Conservation (phyloP, 768 basidiomycete genomes). For the Multifurca ochricompacta region DNA sequence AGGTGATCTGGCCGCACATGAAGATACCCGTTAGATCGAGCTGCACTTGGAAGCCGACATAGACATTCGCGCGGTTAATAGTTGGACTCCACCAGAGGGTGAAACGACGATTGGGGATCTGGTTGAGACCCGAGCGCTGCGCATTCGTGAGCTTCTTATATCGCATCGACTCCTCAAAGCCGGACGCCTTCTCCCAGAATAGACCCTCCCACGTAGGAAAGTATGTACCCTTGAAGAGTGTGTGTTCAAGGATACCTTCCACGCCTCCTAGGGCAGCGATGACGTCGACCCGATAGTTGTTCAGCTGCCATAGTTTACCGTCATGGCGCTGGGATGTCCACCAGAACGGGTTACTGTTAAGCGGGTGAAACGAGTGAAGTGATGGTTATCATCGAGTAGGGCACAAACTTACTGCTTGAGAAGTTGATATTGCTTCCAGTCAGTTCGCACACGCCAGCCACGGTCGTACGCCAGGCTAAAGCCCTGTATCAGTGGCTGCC, state of each 20-base stretch:
- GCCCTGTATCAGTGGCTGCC: not conserved
- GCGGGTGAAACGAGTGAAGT: not conserved
- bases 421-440: constrained; percentile 97
- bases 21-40: constrained; percentile 96
- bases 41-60: constrained; percentile 99
- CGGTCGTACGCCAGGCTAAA: constrained; percentile 89
- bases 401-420: constrained; percentile 65
- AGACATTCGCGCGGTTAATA: constrained; percentile 98
- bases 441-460: constrained; percentile 95
- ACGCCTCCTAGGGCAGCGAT: constrained; percentile 97
- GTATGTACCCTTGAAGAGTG: constrained; percentile 94
- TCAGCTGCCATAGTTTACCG: constrained; percentile 93
- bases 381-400: not conserved
- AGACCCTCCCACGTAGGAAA: constrained; percentile 98
- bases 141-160: constrained; percentile 98
- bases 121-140: constrained; percentile 94
- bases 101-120: constrained; percentile 98
- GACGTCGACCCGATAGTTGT: constrained; percentile 97
- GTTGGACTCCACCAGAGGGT: constrained; percentile 99
- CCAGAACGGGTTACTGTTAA: constrained; percentile 87
- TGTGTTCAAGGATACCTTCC: constrained; percentile 94
- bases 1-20: constrained; percentile 42
- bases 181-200: constrained; percentile 98
- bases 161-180: constrained; percentile 94
- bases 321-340: constrained; percentile 98